These are phyloP conservation scores for Prillingera fragicola DNA, from an alignment of 1,284 basidiomycete species.

Conservation along the genomic window DNA sequence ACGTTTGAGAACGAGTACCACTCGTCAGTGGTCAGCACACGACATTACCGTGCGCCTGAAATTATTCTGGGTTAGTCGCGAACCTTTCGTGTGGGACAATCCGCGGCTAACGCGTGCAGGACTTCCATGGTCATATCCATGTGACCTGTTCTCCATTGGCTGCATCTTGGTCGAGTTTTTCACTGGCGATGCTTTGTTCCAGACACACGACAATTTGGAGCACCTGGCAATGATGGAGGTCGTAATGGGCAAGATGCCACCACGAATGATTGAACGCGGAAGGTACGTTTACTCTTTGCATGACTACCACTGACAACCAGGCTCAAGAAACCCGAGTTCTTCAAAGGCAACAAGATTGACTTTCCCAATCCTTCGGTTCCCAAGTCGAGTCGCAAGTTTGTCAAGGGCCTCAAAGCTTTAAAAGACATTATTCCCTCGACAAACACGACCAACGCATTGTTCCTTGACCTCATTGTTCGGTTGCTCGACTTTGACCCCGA, in stretches of 20 bases:
- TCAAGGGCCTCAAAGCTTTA: conserved; percentile 75
- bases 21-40: conserved; percentile 92
- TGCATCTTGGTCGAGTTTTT: conserved; percentile 99
- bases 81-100: not conserved
- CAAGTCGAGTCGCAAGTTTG: conserved; percentile 88
- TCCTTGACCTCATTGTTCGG: conserved; percentile 78
- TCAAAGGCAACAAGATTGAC: conserved; percentile 78
- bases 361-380: conserved; percentile 85
- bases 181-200: conserved; percentile 95
- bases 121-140: conserved; percentile 96
- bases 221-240: conserved; percentile 99
- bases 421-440: conserved; percentile 75
- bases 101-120: conserved; percentile 52
- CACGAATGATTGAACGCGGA: conserved; percentile 59
- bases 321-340: conserved; percentile 76
- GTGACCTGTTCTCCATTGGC: conserved; percentile 96
- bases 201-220: conserved; percentile 98
- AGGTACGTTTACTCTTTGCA: conserved; percentile 28
- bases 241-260: conserved; percentile 95
- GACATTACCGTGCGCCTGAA: conserved; percentile 98
- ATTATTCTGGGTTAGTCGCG: conserved; percentile 80
- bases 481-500: conserved; percentile 88
- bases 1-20: conserved; percentile 99
- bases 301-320: conserved; percentile 42
- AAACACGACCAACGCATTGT: conserved; percentile 57